Base-by-base conservation (phyloP, 2,329 filamentous ascomycete genomes). In the Byssochlamys sp. region DNA sequence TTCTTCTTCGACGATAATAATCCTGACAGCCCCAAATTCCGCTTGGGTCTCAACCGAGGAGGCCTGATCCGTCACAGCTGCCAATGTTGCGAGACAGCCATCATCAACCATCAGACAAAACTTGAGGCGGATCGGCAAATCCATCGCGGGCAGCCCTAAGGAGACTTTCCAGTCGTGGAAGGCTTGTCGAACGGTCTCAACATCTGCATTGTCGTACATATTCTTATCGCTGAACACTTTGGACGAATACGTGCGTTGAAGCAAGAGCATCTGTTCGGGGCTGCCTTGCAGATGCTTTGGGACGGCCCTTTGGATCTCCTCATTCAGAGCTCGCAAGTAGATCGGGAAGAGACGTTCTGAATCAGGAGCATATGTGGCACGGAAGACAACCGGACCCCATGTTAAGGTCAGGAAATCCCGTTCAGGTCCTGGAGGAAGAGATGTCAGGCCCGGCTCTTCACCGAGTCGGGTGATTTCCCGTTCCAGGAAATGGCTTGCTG, bases 271-370 rank as follows among this genome's bases (percentile, higher is more conserved):
- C 51, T 69, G 61, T 2, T 67, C 59, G 1, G 60, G 55, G 4
- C 63, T 62, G 27, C 67, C 67, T 1, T 59, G 55, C 3, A 69
- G 57, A 4, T 53, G 58, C 27, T 58, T 61, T 11, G 58, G 53
- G 7, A 69, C 56, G 14, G 64, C 59, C 19, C 56, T 55, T 31
- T 58, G 58, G 11, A 89, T 69, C 79, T 89, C 56, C 80, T 89
- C 11, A 73, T 89, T 24, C 77, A 81, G 58, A 78, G 81, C 35
- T 74, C 80, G 31, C 65, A 73, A 4, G 73, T 67, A 59, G 63
- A 80, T 2, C 84, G 80, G 71, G 79, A 85, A 7, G 83, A 90
- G 69, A 7, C 60, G 61, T 53, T 67, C 57, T 3, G 63, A 64
- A 25, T 65, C 65, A 3, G 67, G 58, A 0, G 61, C 61, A 53